These are phyloP conservation scores for Ceratocystiopsis sp. DNA, from an alignment of 2,329 filamentous ascomycete species.

Conservation along the genomic window DNA sequence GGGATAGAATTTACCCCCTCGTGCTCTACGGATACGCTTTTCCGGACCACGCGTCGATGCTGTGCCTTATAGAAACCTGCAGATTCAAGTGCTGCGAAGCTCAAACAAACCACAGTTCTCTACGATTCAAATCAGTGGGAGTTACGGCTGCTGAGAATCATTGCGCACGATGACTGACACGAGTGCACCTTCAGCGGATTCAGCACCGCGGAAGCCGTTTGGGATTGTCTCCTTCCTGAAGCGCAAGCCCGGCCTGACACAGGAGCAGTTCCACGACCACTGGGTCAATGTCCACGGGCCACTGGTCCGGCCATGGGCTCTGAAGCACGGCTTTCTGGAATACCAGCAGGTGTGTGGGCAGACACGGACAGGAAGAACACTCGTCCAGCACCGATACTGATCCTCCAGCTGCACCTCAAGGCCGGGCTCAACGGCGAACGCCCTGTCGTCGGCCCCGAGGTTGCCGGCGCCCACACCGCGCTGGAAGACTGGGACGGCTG, in stretches of 20 bases:
- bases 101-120: too few relatives aligned
- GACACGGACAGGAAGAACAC: neutral
- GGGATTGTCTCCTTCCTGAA: slow-evolving; percentile 5
- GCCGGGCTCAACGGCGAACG: slow-evolving; percentile 12
- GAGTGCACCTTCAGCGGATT: too few relatives aligned
- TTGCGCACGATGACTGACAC: too few relatives aligned
- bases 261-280: slow-evolving; percentile 17
- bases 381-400: neutral
- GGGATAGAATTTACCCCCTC: too few relatives aligned
- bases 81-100: too few relatives aligned
- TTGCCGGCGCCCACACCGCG: slow-evolving; percentile 2
- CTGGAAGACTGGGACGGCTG: slow-evolving; percentile 16
- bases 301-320: slow-evolving; percentile 17
- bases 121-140: too few relatives aligned
- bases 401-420: slow-evolving; percentile 12
- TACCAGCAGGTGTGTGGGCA: slow-evolving; percentile 15
- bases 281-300: slow-evolving; percentile 17
- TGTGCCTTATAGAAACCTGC: too few relatives aligned
- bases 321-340: slow-evolving; percentile 16
- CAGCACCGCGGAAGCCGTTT: neutral
- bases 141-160: too few relatives aligned
- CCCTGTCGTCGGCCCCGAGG: slow-evolving; percentile 2
- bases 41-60: too few relatives aligned
- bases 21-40: too few relatives aligned
- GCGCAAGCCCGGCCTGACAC: slow-evolving; percentile 13